A percentile compares a stretch with the other conserved stretches of the same genome.
Conservation (phyloP, 805 yeast genomes). For the Yarrowia divulgata region DNA sequence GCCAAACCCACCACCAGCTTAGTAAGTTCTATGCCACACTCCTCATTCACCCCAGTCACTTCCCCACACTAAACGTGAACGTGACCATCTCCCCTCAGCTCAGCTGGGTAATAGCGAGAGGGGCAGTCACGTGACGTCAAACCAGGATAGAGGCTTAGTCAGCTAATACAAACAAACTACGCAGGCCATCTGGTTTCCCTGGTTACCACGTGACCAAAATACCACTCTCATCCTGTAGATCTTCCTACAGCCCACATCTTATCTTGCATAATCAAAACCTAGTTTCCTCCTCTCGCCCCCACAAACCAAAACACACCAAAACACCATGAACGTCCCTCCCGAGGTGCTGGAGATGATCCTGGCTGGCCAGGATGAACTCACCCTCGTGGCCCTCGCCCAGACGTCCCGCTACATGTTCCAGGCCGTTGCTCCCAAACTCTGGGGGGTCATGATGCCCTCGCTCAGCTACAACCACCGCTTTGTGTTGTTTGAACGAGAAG, state of each 20-base stretch:
- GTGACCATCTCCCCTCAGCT: constrained; percentile 12
- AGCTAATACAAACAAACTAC: too few relatives aligned
- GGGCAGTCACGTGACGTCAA: too few relatives aligned
- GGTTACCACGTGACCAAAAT: too few relatives aligned
- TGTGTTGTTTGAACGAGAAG: constrained; percentile 33
- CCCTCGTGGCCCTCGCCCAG: constrained; percentile 4
- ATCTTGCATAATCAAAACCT: constrained; percentile 33
- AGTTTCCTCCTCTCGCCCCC: background rate
- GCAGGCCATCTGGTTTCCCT: too few relatives aligned
- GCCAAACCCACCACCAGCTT: too few relatives aligned
- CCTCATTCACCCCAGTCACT: background rate
- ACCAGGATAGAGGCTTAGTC: too few relatives aligned
- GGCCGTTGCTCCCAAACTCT: constrained; percentile 15
- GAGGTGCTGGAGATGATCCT: constrained; percentile 36
- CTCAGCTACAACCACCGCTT: constrained; percentile 35
- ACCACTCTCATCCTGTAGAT: too few relatives aligned
- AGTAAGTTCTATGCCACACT: too few relatives aligned
- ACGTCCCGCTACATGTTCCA: constrained; percentile 7
- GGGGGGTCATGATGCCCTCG: constrained; percentile 38
- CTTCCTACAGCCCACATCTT: background rate
- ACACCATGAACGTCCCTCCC: constrained; percentile 31
- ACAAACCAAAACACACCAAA: background rate
- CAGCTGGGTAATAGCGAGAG: background rate
- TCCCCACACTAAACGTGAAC: background rate
- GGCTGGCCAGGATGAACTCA: constrained; percentile 33